Evolutionary conservation across 306 rosid species (phyloP).

Genomic region (Datisca glomerata): DNA sequence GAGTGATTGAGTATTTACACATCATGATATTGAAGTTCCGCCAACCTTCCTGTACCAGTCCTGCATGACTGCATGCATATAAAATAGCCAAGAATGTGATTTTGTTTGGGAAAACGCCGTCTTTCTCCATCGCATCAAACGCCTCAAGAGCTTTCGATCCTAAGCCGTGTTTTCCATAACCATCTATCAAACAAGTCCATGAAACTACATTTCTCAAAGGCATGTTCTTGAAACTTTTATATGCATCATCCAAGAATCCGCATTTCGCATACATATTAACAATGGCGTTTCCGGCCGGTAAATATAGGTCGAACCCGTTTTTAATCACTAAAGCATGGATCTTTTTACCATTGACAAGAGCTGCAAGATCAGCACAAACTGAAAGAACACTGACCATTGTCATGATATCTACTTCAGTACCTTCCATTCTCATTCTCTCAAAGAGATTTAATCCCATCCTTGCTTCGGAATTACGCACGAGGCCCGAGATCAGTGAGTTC

Average conservation of each 20-base stretch:
- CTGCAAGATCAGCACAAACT: constrained; percentile 22
- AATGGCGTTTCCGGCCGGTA: constrained; percentile 17
- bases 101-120: constrained; percentile 18
- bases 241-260: constrained; percentile 14
- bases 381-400: constrained; percentile 23
- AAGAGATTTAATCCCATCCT: constrained; percentile 13
- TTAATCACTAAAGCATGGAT: constrained; percentile 15
- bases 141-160: constrained; percentile 18
- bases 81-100: constrained; percentile 17
- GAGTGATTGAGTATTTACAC: constrained; percentile 10
- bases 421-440: constrained; percentile 19
- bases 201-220: constrained; percentile 15
- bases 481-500: constrained; percentile 22
- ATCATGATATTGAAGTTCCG: constrained; percentile 15
- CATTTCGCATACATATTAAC: constrained; percentile 29
- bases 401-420: constrained; percentile 16
- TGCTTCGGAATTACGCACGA: constrained; percentile 13
- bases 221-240: constrained; percentile 14
- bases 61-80: constrained; percentile 28
- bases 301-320: constrained; percentile 12
- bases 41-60: constrained; percentile 22
- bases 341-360: constrained; percentile 4
- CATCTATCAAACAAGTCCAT: constrained; percentile 24
- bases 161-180: constrained; percentile 15
- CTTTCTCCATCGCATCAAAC: constrained; percentile 18